These are phyloP conservation scores for Simplicillium sp. DNA, from an alignment of 2,329 filamentous ascomycete genomes.

Conservation along the genomic window DNA sequence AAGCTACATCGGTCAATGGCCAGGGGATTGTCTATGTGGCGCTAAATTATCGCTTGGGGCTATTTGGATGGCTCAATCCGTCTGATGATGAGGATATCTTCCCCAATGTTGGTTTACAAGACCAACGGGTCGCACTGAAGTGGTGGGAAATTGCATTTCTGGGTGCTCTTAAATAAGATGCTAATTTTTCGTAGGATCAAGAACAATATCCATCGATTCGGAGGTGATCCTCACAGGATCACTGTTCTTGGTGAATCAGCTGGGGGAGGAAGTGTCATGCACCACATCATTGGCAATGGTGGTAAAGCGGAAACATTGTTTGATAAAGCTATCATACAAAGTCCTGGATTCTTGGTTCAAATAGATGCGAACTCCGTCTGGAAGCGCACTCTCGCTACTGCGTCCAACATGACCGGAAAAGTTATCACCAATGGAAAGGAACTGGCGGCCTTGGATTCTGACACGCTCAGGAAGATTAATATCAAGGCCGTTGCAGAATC, in stretches of 20 bases:
- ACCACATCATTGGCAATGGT: slow-evolving; percentile 35
- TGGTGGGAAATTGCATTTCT: neutral
- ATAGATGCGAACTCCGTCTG: no score
- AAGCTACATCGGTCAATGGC: no score
- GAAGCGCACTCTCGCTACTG: no score
- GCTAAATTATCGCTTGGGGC: neutral
- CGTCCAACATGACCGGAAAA: no score
- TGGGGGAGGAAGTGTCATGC: slow-evolving; percentile 38
- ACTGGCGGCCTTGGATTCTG: no score
- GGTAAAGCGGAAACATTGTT: slow-evolving; percentile 33
- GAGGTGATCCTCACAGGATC: slow-evolving; percentile 36
- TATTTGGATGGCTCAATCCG: no score
- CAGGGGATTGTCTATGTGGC: neutral
- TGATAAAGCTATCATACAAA: slow-evolving; percentile 29
- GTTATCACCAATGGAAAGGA: no score
- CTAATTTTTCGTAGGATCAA: slow-evolving; percentile 22
- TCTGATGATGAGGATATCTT: no score
- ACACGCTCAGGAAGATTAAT: no score
- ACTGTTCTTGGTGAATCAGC: slow-evolving; percentile 43
- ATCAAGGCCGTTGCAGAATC: no score
- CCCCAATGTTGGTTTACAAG: no score
- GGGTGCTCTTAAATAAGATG: neutral
- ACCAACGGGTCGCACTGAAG: no score
- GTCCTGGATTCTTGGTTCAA: neutral
- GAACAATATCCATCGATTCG: slow-evolving; percentile 36